Base-by-base conservation (phyloP, 1,139 yeast species). In the Yamadazyma blattariae region DNA sequence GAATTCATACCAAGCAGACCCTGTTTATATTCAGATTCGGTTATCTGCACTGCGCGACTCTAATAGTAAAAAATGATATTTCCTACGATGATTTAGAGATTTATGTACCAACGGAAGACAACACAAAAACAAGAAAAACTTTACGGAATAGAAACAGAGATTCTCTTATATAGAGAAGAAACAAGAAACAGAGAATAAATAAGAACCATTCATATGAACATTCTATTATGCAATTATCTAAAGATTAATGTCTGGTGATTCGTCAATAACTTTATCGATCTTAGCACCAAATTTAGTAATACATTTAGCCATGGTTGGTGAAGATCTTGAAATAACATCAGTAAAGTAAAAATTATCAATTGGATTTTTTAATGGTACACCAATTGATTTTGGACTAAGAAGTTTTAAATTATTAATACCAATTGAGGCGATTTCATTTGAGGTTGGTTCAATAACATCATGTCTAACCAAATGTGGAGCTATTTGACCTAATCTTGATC, bases 281-380 rank as follows among this genome's bases (percentile, higher is more conserved):
- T 77, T 74, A 40, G 82, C 75, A 40, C 87, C 87, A 54, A 80
- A 79, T 37, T 82, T 64, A 36, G 79, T 67, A 43, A 79, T 74
- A 73, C 94, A 83, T 67, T 76, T 82, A 36, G 95, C 95, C 95
- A 87, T 86, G 27, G 95, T 86, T 49, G 89, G 88, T 35, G 95
- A 86, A 39, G 87, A 79, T 70, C 95, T 77, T 26, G 95, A 82
- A 50, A 87, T 82, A 45, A 84, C 87, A 60, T 87, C 94, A 30
- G 96, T 87, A 71, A 85, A 83, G 71, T 86, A 87, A 61, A 84
- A 87, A 77, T 87, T 84, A 46, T 78, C 77, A 54, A 87, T 80
- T 42, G 89, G 90, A 58, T 78, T 79, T 61, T 75, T 74, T 56
- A 79, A 73, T 42, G 71, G 71, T 34, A 61, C 67, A 42, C 82